These are phyloP conservation scores for Sonneratia caseolaris DNA, from an alignment of 345 rosid species.

Conservation along the genomic window DNA sequence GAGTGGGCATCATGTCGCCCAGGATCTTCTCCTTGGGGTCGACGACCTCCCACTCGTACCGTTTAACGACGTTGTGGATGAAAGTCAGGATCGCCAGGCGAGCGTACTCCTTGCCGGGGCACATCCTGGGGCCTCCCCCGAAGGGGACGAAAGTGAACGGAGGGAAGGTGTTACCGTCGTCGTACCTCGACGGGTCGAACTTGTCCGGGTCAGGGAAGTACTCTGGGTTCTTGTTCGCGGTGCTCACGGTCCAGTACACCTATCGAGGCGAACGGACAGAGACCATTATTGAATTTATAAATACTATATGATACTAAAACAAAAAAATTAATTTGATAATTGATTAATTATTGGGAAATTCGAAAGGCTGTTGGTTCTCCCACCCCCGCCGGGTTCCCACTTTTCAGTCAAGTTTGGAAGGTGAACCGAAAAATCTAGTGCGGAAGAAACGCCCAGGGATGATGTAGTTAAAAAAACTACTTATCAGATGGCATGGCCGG, in stretches of 20 bases:
- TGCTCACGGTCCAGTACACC: constrained; percentile 41
- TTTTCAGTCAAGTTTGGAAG: no score
- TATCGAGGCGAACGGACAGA: neutral
- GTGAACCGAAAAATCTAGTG: no score
- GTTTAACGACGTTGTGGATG: constrained; percentile 27
- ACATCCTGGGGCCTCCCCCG: constrained; percentile 37
- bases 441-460: no score
- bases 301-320: no score
- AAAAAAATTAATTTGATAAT: no score
- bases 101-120: constrained; percentile 45
- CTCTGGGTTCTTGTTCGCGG: constrained; percentile 31
- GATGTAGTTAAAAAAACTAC: no score
- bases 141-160: constrained; percentile 35
- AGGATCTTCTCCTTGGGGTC: constrained; percentile 18
- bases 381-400: no score
- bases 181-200: constrained; percentile 33
- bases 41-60: constrained; percentile 26
- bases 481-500: no score
- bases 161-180: constrained; percentile 18
- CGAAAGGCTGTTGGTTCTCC: no score
- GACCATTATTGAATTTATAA: neutral
- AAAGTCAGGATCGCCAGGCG: constrained; percentile 30
- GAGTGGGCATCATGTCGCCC: constrained; percentile 43
- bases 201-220: constrained; percentile 28
- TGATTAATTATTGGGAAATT: no score